These are phyloP conservation scores for Myriosclerotinia scirpicola DNA, from an alignment of 2,329 filamentous ascomycete species.

Conservation along the genomic window DNA sequence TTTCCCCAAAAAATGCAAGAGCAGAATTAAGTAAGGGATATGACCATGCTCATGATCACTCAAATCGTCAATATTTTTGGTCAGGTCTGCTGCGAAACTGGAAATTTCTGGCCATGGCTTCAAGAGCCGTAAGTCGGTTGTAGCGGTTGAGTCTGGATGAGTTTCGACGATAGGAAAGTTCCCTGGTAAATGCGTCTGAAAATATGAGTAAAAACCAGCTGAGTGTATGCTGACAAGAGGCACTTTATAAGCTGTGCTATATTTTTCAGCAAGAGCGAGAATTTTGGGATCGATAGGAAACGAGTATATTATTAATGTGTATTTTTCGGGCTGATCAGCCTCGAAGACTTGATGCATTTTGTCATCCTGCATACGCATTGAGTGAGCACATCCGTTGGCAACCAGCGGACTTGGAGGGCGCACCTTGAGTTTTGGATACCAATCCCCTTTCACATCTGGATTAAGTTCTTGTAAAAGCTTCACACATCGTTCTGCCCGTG, in stretches of 20 bases:
- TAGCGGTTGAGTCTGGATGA: conserved; percentile 84
- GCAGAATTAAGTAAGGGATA: conserved; percentile 79
- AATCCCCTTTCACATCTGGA: conserved; percentile 82
- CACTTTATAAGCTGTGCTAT: conserved; percentile 57
- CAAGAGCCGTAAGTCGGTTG: conserved; percentile 79
- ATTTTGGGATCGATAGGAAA: conserved; percentile 56
- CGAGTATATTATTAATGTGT: conserved; percentile 61
- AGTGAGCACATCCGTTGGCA: background rate
- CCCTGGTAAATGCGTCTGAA: conserved; percentile 74
- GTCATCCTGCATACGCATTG: background rate
- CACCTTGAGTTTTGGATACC: conserved; percentile 54
- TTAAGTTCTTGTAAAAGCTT: conserved; percentile 84
- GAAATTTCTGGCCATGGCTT: conserved; percentile 82
- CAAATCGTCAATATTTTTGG: conserved; percentile 66
- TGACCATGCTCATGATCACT: conserved; percentile 85
- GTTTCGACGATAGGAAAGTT: conserved; percentile 93
- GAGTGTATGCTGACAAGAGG: conserved; percentile 83
- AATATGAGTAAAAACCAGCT: conserved; percentile 88
- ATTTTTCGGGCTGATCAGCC: conserved; percentile 43
- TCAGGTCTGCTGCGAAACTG: conserved; percentile 65
- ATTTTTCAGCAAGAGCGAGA: conserved; percentile 51
- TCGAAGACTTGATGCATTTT: conserved; percentile 35
- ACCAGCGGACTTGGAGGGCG: background rate
- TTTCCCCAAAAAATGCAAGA: conserved; percentile 76
- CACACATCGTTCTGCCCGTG: conserved; percentile 74